Base-by-base conservation (phyloP, 345 rosid genomes). In the Populus ilicifolia region DNA sequence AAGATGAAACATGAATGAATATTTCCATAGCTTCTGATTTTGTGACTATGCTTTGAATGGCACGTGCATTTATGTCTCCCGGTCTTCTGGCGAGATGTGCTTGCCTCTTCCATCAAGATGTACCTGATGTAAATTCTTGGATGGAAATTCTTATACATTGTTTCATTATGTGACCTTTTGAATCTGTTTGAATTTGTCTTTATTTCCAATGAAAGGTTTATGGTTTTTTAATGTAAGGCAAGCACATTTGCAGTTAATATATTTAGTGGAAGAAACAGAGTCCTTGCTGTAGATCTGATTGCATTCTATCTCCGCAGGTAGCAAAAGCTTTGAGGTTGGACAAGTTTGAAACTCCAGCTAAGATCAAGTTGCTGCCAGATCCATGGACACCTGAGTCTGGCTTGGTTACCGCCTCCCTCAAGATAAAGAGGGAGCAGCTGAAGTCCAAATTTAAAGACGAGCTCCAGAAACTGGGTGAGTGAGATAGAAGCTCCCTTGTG, bases 301-400 rank as follows among this genome's bases (percentile, higher is more conserved):
- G 50, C 56, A 14, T 66, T 80, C 2, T 50, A 8, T 41, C 7
- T 67, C 6, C 38, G 84, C 90, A 94, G 97, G 94, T 86, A 5
- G 97, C 81, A 14, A 93, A 86, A 75, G 85, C 75, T 5, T 89
- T 93, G 72, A 89, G 86, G 72, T 80, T 94, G 67, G 91, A 89
- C 78, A 94, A 90, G 77, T 89, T 91, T 81, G 98, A 94, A 80
- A 73, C 82, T 43, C 98, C 98, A 13, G 86, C 86, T 41, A 94
- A 88, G 90, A 85, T 94, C 36, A 94, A 87, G 84, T 73, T 93
- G 87, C 10, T 94, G 29, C 78, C 94, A 0, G 95, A 93, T 27
- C 89, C 89, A 18, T 93, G 97, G 98, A 91, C 97, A 66, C 98
- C 97, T 0, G 92, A 93, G 72, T 86, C 92, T 0, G 96, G 96